Percentiles rank a stretch among this genome's conserved stretches.
Conservation (phyloP, 345 rosid species). For the Streptanthus diversifolius region DNA sequence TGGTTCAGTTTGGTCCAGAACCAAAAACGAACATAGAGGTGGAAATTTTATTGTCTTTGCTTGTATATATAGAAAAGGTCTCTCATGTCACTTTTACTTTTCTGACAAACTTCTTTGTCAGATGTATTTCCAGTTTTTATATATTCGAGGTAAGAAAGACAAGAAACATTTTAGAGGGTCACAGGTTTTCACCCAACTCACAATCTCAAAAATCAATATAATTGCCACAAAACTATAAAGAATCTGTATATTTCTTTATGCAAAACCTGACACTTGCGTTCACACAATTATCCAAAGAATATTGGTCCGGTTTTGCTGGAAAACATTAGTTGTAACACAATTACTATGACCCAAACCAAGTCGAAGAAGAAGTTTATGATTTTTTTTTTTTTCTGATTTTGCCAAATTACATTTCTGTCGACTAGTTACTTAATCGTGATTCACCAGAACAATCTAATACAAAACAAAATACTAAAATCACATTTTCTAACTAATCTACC, state of each 20-base stretch:
- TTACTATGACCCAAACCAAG: background rate
- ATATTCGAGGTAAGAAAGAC: slow-evolving; percentile 15
- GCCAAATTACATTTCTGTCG: background rate
- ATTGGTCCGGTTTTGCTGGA: background rate
- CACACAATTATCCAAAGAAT: slow-evolving; percentile 3
- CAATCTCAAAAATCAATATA: background rate
- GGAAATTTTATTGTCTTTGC: slow-evolving; percentile 20
- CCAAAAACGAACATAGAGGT: background rate
- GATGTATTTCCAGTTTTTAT: background rate
- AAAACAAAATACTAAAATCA: background rate
- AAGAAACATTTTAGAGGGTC: background rate
- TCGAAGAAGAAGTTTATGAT: background rate
- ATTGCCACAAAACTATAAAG: background rate
- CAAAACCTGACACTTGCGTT: background rate
- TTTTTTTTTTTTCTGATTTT: background rate
- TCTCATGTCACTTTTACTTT: slow-evolving; percentile 26
- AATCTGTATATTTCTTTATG: background rate
- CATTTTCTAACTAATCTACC: background rate
- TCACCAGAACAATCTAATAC: background rate
- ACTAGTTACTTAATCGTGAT: background rate
- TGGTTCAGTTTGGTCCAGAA: slow-evolving; percentile 6
- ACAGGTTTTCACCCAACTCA: background rate
- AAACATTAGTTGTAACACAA: background rate
- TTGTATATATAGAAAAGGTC: slow-evolving; percentile 27
- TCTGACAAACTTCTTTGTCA: slow-evolving; percentile 21